Evolutionary conservation across 2,329 filamentous ascomycete genomes (phyloP).

Genomic region (Diplodia intermedia): DNA sequence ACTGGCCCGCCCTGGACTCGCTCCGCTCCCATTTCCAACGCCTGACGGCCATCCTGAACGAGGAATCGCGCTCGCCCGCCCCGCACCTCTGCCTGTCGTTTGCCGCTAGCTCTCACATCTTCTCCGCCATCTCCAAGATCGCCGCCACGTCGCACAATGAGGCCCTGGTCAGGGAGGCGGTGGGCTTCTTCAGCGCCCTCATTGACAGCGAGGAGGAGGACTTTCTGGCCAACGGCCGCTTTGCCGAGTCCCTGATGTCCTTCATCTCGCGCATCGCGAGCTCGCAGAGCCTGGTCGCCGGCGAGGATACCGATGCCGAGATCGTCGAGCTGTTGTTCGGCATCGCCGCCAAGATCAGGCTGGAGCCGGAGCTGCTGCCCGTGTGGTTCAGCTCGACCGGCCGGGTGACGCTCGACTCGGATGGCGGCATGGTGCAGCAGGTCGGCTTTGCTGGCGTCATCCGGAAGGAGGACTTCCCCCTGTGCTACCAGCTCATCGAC

Average conservation of each 20-base stretch:
- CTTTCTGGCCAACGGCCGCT: slow-evolving; percentile 84
- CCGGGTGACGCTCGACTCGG: slow-evolving; percentile 44
- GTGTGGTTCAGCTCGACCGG: slow-evolving; percentile 82
- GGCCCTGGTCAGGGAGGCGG: slow-evolving; percentile 81
- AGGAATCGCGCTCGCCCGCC: slow-evolving; percentile 85
- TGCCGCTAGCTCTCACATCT: slow-evolving; percentile 84
- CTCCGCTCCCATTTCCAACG: slow-evolving; percentile 63
- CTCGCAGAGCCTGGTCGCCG: slow-evolving; percentile 73
- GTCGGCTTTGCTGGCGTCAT: slow-evolving; percentile 82
- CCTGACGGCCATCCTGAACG: slow-evolving; percentile 73
- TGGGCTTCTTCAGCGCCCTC: slow-evolving; percentile 86
- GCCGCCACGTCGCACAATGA: slow-evolving; percentile 85
- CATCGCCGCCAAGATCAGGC: slow-evolving; percentile 92
- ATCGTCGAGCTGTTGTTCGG: slow-evolving; percentile 95
- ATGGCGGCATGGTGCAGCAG: slow-evolving; percentile 57
- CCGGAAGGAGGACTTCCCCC: slow-evolving; percentile 87
- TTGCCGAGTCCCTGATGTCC: slow-evolving; percentile 86
- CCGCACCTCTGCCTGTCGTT: slow-evolving; percentile 93
- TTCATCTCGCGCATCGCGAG: slow-evolving; percentile 81
- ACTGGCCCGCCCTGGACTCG: slow-evolving; percentile 58
- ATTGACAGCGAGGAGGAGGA: slow-evolving; percentile 97
- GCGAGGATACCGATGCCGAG: slow-evolving; percentile 82
- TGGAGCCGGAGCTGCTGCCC: slow-evolving; percentile 84
- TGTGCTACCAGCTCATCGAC: slow-evolving; percentile 95
- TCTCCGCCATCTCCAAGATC: slow-evolving; percentile 87